A percentile compares a stretch with the other conserved stretches of the same genome.
These are phyloP conservation scores for Blepharisma stoltei DNA, from an alignment of 73 alveolate genomes.

Conservation along the genomic window DNA sequence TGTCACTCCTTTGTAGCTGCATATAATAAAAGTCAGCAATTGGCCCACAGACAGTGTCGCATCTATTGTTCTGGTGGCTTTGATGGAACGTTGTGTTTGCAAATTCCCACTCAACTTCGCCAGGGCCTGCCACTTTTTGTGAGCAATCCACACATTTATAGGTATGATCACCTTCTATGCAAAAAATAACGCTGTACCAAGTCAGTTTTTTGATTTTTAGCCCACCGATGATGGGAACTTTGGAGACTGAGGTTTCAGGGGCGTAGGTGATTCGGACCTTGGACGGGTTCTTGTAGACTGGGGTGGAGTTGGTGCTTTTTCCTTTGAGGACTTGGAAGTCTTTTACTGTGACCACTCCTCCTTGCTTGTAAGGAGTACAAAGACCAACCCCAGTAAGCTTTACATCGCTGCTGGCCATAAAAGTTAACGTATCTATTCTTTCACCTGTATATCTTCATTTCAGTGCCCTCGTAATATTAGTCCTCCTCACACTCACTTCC, in stretches of 20 bases:
- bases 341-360: slow-evolving; percentile 6
- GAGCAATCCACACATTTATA: slow-evolving; percentile 25
- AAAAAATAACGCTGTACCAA: background rate
- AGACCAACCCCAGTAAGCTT: slow-evolving; percentile 17
- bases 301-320: background rate
- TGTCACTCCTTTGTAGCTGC: too few species aligned
- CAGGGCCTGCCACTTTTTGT: background rate
- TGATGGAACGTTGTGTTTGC: slow-evolving; percentile 6
- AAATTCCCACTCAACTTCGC: slow-evolving; percentile 13
- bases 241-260: background rate
- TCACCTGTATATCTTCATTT: slow-evolving; percentile 28
- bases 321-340: slow-evolving; percentile 21
- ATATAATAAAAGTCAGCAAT: slow-evolving; percentile 27
- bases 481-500: slow-evolving; percentile 4
- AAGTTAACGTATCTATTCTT: background rate
- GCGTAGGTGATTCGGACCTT: slow-evolving; percentile 5
- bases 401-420: background rate
- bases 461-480: slow-evolving; percentile 6
- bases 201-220: background rate
- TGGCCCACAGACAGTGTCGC: slow-evolving; percentile 22
- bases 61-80: slow-evolving; percentile 13
- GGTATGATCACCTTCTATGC: slow-evolving; percentile 15
- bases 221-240: too few species aligned
- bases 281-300: background rate
- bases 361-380: slow-evolving; percentile 8